Evolutionary conservation across 2,329 filamentous ascomycete species (phyloP), one percentile per base, ranked within the genome.

Genomic region (Colletotrichum lindemuthianum): DNA sequence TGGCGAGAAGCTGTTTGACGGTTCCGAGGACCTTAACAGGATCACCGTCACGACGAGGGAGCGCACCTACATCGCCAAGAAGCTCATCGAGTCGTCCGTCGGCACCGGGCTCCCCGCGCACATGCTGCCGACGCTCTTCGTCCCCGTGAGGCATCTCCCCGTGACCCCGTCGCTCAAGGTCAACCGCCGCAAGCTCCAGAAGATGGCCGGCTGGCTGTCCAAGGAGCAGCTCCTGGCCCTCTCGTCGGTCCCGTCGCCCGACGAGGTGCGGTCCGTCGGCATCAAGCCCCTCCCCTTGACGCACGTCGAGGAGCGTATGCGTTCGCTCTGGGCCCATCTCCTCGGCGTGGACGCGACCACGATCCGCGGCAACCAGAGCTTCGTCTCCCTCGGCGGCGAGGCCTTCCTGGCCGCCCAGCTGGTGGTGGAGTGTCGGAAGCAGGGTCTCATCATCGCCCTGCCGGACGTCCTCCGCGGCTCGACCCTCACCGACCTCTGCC

Each of bases 81-180:
- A 79, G 65, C 77, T 81, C 44, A 78, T 82, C 4, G 77, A 83
- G 39, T 74, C 75, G 1, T 77, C 76, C 0, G 69, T 86, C 51
- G 73, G 77, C 50, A 74, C 75, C 45, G 60, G 68, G 2, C 72
- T 83, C 3, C 75, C 81, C 0, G 69, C 71, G 2, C 75, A 80
- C 54, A 79, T 80, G 70, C 73, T 84, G n/a, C 84, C 84, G 0
- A 74, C 77, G 1, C 75, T 81, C 2, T 86, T 82, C 52, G 76
- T 87, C 3, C 84, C 84, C 0, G 72, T 86, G 24, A 77, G 76
- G 49, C 70, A 76, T 10, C 76, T 86, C 16, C 84, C 84, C 0
- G 69, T 85, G 24, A 85, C 82, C 0, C 75, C 78, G 0, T 82
- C 82, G 0, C 75, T 86, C 56, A 83, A 86, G 68, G 77, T 86